Evolutionary conservation across 495 filamentous ascomycete species (phyloP).

Genomic region (Rusavskia elegans): DNA sequence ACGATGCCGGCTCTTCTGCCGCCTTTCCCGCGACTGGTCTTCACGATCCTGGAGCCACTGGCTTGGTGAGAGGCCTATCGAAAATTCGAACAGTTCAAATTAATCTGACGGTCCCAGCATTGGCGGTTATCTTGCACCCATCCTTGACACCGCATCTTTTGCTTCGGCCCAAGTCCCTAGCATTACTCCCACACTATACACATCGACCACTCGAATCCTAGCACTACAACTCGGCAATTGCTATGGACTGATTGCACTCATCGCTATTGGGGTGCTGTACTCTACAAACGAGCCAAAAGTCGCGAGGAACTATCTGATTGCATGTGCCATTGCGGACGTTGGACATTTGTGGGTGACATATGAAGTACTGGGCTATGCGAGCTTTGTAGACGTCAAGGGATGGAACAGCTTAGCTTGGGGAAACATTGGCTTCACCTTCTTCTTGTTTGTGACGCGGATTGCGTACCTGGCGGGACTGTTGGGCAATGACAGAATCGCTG

Average conservation of each 20-base stretch:
- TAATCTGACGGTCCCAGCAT: conserved; percentile 21
- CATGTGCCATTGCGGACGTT: conserved; percentile 49
- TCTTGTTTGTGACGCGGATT: conserved; percentile 38
- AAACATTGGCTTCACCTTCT: conserved; percentile 46
- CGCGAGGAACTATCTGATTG: conserved; percentile 49
- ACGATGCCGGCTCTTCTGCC: conserved; percentile 36
- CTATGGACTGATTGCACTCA: conserved; percentile 47
- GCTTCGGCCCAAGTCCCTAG: conserved; percentile 39
- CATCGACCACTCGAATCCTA: conserved; percentile 29
- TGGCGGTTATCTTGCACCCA: conserved; percentile 36
- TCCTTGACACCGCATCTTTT: conserved; percentile 41
- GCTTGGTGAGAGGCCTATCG: conserved; percentile 33
- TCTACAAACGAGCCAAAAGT: conserved; percentile 47
- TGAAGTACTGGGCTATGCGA: conserved; percentile 37
- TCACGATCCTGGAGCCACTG: conserved; percentile 51
- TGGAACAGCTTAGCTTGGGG: conserved; percentile 66
- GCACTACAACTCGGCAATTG: conserved; percentile 51
- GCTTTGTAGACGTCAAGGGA: conserved; percentile 31
- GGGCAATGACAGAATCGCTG: conserved; percentile 25
- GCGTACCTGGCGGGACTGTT: conserved; percentile 43
- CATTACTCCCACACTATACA: conserved; percentile 10
- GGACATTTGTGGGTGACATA: conserved; percentile 52
- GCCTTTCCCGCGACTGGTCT: conserved; percentile 33
- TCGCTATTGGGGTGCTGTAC: conserved; percentile 44
- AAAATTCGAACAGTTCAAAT: not conserved